Conservation (phyloP, 208 protist species). For the Trypanosoma mega region DNA sequence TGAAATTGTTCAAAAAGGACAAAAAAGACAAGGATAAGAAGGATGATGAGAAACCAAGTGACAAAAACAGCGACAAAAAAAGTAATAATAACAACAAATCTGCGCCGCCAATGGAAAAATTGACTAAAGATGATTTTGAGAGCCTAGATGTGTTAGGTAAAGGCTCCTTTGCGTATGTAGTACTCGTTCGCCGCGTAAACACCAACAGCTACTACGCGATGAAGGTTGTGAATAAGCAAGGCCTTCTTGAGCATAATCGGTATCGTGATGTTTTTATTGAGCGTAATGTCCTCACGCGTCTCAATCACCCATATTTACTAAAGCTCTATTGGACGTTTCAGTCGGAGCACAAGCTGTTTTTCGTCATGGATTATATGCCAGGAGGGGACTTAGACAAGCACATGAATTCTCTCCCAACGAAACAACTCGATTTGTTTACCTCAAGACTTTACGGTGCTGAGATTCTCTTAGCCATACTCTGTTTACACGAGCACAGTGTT, state of each 20-base stretch:
- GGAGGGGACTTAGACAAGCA: slow-evolving; percentile 93
- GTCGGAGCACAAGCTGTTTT: slow-evolving; percentile 94
- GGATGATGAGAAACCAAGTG: slow-evolving; percentile 44
- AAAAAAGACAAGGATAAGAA: slow-evolving; percentile 88
- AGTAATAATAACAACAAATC: slow-evolving; percentile 25
- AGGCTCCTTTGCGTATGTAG: slow-evolving; percentile 95
- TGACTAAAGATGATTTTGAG: slow-evolving; percentile 94
- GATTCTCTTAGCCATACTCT: slow-evolving; percentile 91
- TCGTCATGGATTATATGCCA: slow-evolving; percentile 96
- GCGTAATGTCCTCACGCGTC: slow-evolving; percentile 90
- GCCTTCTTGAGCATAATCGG: slow-evolving; percentile 89
- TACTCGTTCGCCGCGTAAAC: slow-evolving; percentile 89
- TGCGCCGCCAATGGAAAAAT: slow-evolving; percentile 55
- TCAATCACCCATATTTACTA: slow-evolving; percentile 94
- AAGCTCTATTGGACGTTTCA: slow-evolving; percentile 96
- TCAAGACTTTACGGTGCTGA: slow-evolving; percentile 94
- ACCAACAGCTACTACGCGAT: slow-evolving; percentile 94
- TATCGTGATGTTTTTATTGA: slow-evolving; percentile 91
- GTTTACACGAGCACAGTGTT: slow-evolving; percentile 93
- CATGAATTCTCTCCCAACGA: slow-evolving; percentile 85
- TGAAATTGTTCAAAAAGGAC: slow-evolving; percentile 83
- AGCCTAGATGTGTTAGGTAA: slow-evolving; percentile 91
- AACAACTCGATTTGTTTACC: slow-evolving; percentile 83
- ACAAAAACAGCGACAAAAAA: slow-evolving; percentile 18
- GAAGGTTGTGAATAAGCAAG: slow-evolving; percentile 93